phyloP scores from a whole-genome alignment of 2,329 filamentous ascomycete species.

The Cladophialophora carrionii region DNA sequence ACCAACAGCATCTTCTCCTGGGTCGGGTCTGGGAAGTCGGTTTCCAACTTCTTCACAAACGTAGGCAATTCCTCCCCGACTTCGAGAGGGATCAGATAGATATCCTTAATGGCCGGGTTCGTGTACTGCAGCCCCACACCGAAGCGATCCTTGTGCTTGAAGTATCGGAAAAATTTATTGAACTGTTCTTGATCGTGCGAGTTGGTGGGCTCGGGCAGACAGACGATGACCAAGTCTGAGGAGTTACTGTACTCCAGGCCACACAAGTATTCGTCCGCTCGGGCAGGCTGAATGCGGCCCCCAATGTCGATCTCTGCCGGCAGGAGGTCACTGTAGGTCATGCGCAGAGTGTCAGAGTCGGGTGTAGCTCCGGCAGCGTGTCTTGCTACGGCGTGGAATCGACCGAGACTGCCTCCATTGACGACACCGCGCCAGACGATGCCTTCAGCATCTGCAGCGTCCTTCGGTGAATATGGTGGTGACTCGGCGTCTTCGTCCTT shows the following conservation, averaged over 20 bases:
- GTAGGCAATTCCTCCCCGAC: constrained; percentile 74
- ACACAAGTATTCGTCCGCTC: constrained; percentile 89
- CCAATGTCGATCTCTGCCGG: constrained; percentile 68
- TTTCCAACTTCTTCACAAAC: constrained; percentile 85
- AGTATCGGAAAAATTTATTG: constrained; percentile 82
- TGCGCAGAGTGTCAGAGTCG: constrained; percentile 36
- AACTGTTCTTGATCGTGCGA: constrained; percentile 63
- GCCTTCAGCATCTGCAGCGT: constrained; percentile 69
- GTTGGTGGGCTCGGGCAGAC: constrained; percentile 60
- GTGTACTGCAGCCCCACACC: constrained; percentile 82
- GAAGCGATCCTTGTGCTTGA: constrained; percentile 77
- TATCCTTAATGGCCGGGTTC: constrained; percentile 77
- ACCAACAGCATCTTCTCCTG: constrained; percentile 78
- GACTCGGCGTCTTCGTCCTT: constrained; percentile 80
- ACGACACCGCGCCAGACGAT: constrained; percentile 78
- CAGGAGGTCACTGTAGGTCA: constrained; percentile 72
- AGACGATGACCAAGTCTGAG: constrained; percentile 82
- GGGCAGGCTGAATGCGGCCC: constrained; percentile 72
- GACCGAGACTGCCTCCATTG: constrained; percentile 75
- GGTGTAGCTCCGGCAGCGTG: constrained; percentile 79
- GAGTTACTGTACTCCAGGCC: constrained; percentile 78
- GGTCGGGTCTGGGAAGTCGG: constrained; percentile 75
- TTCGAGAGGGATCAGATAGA: constrained; percentile 86
- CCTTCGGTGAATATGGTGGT: constrained; percentile 80
- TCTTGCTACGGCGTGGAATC: constrained; percentile 75